These are phyloP conservation scores for Solanum gandarillasii DNA, from an alignment of 257 asterid genomes.

Conservation along the genomic window DNA sequence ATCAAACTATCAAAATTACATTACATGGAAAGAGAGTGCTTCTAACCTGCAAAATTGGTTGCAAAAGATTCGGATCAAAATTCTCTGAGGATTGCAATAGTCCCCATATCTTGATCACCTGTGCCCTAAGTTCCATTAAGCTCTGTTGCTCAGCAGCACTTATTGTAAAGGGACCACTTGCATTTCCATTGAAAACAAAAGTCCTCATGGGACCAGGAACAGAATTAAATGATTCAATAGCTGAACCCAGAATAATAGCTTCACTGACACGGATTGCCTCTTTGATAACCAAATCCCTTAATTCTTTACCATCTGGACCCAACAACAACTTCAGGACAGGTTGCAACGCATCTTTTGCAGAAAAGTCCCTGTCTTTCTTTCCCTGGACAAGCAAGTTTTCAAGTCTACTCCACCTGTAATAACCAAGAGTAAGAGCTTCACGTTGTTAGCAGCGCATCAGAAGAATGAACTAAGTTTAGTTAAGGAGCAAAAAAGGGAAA, in stretches of 20 bases:
- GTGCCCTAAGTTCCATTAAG: constrained; percentile 83
- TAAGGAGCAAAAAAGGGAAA: constrained; percentile 3
- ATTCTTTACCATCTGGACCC: constrained; percentile 75
- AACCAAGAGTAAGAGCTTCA: constrained; percentile 7
- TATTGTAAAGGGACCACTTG: constrained; percentile 42
- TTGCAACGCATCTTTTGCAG: constrained; percentile 91
- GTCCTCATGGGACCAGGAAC: constrained; percentile 46
- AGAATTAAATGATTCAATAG: constrained; percentile 56
- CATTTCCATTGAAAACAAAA: constrained; percentile 39
- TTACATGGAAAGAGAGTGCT: background rate
- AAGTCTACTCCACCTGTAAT: constrained; percentile 91
- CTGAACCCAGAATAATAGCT: constrained; percentile 71
- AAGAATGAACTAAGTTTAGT: constrained; percentile 3
- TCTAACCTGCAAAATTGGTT: constrained; percentile 79
- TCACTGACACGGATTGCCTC: constrained; percentile 84
- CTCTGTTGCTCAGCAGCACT: constrained; percentile 59
- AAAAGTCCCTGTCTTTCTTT: constrained; percentile 75
- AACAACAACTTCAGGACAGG: constrained; percentile 86
- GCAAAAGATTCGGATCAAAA: constrained; percentile 80
- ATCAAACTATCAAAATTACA: background rate
- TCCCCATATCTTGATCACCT: constrained; percentile 82
- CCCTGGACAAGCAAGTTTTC: constrained; percentile 94
- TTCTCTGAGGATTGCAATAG: constrained; percentile 63
- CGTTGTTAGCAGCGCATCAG: background rate
- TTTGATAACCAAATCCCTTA: constrained; percentile 73